Evolutionary conservation across 768 basidiomycete species (phyloP).

Genomic region (Tricholoma matsutake): DNA sequence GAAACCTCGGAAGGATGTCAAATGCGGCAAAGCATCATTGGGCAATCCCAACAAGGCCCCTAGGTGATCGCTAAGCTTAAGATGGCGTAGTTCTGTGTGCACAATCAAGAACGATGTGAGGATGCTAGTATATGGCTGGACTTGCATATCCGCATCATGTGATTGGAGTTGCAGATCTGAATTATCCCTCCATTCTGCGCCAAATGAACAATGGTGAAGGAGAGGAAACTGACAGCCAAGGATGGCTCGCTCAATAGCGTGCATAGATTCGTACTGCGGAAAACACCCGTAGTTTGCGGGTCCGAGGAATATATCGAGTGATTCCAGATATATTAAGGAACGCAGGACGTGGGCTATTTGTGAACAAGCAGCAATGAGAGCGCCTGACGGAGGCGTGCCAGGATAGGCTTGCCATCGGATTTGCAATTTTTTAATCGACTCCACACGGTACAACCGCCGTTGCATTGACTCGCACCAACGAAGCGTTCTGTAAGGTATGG

Average conservation of each 20-base stretch:
- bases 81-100: constrained; percentile 40
- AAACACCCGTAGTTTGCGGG: constrained; percentile 35
- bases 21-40: constrained; percentile 41
- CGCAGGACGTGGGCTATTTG: constrained; percentile 36
- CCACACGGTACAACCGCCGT: constrained; percentile 42
- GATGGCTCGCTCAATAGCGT: constrained; percentile 48
- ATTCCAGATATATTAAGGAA: constrained; percentile 41
- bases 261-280: constrained; percentile 21
- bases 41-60: constrained; percentile 35
- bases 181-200: constrained; percentile 43
- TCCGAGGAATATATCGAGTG: constrained; percentile 52
- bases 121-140: constrained; percentile 36
- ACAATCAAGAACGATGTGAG: constrained; percentile 42
- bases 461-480: constrained; percentile 53
- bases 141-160: too few relatives aligned
- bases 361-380: constrained; percentile 38
- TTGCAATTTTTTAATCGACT: constrained; percentile 43
- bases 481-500: constrained; percentile 40
- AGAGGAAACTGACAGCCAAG: constrained; percentile 36
- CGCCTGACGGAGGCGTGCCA: constrained; percentile 22
- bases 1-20: constrained; percentile 58
- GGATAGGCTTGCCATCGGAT: constrained; percentile 52
- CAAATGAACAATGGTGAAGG: constrained; percentile 39
- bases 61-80: constrained; percentile 45
- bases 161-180: constrained; percentile 1